Base-by-base conservation (phyloP, 371 early-diverging fungal species). In the Mucor indicus region DNA sequence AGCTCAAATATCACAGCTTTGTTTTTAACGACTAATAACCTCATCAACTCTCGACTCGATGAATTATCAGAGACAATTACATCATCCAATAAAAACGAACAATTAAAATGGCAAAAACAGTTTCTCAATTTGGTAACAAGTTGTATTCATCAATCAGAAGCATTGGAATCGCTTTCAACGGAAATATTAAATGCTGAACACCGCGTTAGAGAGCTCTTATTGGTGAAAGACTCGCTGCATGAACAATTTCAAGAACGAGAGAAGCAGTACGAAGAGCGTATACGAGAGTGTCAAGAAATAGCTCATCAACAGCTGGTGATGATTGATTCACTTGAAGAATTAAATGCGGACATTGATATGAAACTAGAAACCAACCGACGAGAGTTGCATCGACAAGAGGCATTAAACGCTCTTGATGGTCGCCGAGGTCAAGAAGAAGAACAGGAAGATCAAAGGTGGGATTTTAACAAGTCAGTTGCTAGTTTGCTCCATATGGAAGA, bases 41-140 rank as follows among this genome's bases (percentile, higher is more conserved):
- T 71, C 7, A 71, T 71, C 37, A 44, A 67, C 31, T 64, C 72
- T 25, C 62, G 67, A 10, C 48, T 67, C 0, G 64, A 71, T 22
- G 67, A 67, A 35, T 36, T 67, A 15, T 71, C 67, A 11, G 67
- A 71, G 39, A 47, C 50, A 16, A 44, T 50, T 16, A 50, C 52
- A 58, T 22, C 31, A 16, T 44, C 36, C 36, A 36, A 12, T 29
- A 29, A 6, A 29, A 12, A 29, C 6, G 47, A 39, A 29, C 30
- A 36, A 15, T 22, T 53, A 2, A 44, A 43, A 31, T 66, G 67
- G 67, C 45, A 55, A 22, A 27, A 50, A 15, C 52, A 66, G 10
- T 66, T 66, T 44, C 42, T 61, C 5, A 37, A 40, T 10, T 38
- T 66, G 0, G 55, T 62, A 37, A 48, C 59, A 5, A 32, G 30